Evolutionary conservation across 169 alveolate genomes (phyloP).

Genomic region (Fabrea salina): DNA sequence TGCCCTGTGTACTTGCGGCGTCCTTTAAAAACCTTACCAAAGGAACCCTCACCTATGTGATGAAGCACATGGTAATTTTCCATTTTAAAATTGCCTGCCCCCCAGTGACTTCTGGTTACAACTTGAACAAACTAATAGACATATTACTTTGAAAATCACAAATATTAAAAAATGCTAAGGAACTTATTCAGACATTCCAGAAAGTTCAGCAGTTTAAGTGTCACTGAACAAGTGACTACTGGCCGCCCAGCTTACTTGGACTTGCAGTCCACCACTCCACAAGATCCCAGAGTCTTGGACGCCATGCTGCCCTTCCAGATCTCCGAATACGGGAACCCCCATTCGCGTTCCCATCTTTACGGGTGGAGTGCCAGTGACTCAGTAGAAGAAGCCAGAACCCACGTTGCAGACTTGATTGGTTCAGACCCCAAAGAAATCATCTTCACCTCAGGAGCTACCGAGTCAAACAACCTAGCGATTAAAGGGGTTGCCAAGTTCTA

Average conservation of each 20-base stretch:
- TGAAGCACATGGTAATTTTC: slow-evolving; percentile 82
- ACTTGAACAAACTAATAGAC: no score
- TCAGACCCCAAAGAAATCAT: slow-evolving; percentile 90
- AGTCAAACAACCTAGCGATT: slow-evolving; percentile 94
- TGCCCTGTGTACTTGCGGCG: slow-evolving; percentile 82
- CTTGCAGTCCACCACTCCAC: slow-evolving; percentile 97
- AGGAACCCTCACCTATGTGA: slow-evolving; percentile 91
- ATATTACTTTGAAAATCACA: no score
- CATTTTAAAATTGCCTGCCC: slow-evolving; percentile 62
- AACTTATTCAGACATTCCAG: no score
- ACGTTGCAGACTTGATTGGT: slow-evolving; percentile 86
- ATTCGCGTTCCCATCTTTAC: slow-evolving; percentile 93
- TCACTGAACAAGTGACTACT: background rate
- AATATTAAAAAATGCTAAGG: no score
- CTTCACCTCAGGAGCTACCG: slow-evolving; percentile 99
- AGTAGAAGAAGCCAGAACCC: slow-evolving; percentile 90
- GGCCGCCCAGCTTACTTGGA: slow-evolving; percentile 86
- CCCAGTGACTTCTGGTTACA: no score
- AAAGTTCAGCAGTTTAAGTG: background rate
- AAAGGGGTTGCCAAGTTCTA: slow-evolving; percentile 89
- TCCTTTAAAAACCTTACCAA: slow-evolving; percentile 90
- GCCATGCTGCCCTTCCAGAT: slow-evolving; percentile 96
- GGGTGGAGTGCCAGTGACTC: slow-evolving; percentile 98
- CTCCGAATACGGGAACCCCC: slow-evolving; percentile 95
- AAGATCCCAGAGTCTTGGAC: slow-evolving; percentile 98